A percentile compares a stretch with the other conserved stretches of the same genome.
These are phyloP conservation scores for Parasarocladium wereldwijsianum DNA, from an alignment of 2,329 filamentous ascomycete species.

Conservation along the genomic window DNA sequence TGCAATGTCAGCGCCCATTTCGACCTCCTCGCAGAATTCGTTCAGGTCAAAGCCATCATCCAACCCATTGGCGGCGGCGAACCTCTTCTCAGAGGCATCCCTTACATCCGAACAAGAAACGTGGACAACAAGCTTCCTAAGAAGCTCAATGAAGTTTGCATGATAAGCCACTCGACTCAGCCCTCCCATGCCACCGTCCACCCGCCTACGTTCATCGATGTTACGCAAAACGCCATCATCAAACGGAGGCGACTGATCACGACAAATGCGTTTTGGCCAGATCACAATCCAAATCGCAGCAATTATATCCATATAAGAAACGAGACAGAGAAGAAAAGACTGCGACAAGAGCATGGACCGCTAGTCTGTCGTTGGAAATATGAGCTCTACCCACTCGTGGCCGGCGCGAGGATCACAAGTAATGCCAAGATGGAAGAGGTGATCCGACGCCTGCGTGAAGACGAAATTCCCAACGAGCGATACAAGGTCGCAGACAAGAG, in stretches of 20 bases:
- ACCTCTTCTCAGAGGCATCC: conserved; percentile 21
- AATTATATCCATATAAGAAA: conserved; percentile 9
- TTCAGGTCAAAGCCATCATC: conserved; percentile 28
- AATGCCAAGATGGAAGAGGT: conserved; percentile 21
- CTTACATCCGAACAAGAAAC: conserved; percentile 19
- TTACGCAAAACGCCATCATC: conserved; percentile 22
- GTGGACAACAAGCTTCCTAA: conserved; percentile 21
- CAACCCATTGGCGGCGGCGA: conserved; percentile 7
- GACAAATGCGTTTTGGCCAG: conserved; percentile 39
- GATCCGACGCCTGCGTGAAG: conserved; percentile 15
- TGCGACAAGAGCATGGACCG: conserved; percentile 15
- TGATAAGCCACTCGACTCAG: conserved; percentile 21
- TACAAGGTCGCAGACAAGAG: conserved; percentile 16
- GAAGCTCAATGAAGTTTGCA: conserved; percentile 27
- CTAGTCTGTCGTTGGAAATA: conserved; percentile 39
- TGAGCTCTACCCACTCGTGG: conserved; percentile 12
- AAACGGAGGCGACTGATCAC: conserved; percentile 27
- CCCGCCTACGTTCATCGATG: conserved; percentile 25
- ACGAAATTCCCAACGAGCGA: conserved; percentile 15
- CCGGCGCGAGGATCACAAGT: conserved; percentile 7
- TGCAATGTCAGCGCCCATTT: too few relatives aligned
- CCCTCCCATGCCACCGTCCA: conserved; percentile 9
- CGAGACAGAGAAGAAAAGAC: conserved; percentile 6
- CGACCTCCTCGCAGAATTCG: too few relatives aligned
- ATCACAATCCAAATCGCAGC: conserved; percentile 13